Percentiles rank a stretch among this genome's conserved stretches.
phyloP scores from a whole-genome alignment of 176 grass and related monocot species.

The Otatea glauca region DNA sequence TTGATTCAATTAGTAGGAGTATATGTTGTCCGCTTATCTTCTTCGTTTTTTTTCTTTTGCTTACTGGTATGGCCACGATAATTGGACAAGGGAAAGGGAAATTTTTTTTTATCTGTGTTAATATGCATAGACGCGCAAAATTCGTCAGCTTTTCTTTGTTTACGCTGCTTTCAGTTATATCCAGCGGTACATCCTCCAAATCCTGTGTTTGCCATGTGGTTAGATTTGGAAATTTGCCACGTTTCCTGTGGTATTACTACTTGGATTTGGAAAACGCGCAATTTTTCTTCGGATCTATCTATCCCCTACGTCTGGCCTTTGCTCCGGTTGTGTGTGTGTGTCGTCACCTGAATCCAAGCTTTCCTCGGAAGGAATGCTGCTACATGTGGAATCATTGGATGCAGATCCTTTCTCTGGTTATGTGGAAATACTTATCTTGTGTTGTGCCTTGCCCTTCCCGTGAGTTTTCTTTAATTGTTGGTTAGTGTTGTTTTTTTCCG shows the following conservation, averaged over 20 bases:
- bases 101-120: neutral
- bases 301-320: neutral
- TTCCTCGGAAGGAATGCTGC: neutral
- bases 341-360: neutral
- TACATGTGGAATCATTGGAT: neutral
- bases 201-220: neutral
- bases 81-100: neutral
- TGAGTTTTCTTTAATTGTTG: constrained; percentile 11
- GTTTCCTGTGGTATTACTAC: neutral
- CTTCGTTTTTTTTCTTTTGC: neutral
- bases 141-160: neutral
- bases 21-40: neutral
- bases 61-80: neutral
- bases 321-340: too few relatives aligned
- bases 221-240: neutral
- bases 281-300: neutral
- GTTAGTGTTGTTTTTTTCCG: neutral
- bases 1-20: neutral
- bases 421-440: too few relatives aligned
- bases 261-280: neutral
- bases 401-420: neutral
- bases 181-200: neutral
- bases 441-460: neutral
- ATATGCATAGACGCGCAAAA: neutral
- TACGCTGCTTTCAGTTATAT: too few relatives aligned